Evolutionary conservation across 2,329 filamentous ascomycete species (phyloP), one percentile per base, ranked within the genome.

Genomic region (Bipolaris oryzae): DNA sequence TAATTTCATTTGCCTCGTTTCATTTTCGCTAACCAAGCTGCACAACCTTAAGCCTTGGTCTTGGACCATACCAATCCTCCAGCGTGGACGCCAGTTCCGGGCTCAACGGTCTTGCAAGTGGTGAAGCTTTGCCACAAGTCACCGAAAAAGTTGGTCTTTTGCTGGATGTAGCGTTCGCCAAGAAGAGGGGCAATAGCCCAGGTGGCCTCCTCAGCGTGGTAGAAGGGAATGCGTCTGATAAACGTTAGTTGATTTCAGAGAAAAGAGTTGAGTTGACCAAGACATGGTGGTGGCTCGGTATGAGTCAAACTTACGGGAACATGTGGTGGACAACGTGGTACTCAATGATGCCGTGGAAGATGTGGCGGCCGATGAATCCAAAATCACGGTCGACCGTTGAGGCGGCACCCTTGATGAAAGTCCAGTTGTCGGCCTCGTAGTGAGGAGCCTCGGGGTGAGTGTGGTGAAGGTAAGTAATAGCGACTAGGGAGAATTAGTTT

Each of bases 401-500:
- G 13, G 85, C 77, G 2, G 86, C 85, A 23, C 87, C 87, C 64
- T 85, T 83, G 58, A 85, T 81, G 64, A 84, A 89, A 20, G 82
- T 85, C 86, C 86, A 89, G 52, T 78, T 78, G 16, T 82, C 79
- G 41, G 81, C 81, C 23, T 84, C 81, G 71, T 86, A 88, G 74
- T 88, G 84, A 16, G 82, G 82, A 46, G 87, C 78, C 3, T 76
- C 70, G 2, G 73, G 77, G 70, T 89, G 85, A 53, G 86, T 89
- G 80, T 91, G 88, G 76, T 91, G 88, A 18, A 91, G 86, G 76
- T 89, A 91, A 45, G 88, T 91, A 71, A 91, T 90, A 61, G 87
- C 87, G 18, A 91, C 87, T 67, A 25, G 11, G n/a, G 18, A 16
- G 2, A 18, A n/a, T 48, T 48, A 48, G 38, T 35, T 42, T 51